phyloP scores from a whole-genome alignment of 768 basidiomycete genomes.

The Omphalotus guepiniiformis region DNA sequence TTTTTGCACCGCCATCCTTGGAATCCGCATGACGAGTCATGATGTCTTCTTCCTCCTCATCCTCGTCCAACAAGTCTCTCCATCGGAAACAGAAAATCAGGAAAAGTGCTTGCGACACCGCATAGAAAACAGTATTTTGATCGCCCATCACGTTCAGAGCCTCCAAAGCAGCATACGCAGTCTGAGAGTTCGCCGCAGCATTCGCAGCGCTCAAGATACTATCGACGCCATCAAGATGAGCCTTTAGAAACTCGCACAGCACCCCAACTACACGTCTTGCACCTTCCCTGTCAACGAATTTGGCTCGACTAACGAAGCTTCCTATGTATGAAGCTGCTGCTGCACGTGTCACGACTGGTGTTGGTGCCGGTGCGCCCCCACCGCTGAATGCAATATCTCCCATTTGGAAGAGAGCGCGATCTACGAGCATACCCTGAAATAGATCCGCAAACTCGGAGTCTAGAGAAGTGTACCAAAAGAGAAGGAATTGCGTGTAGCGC shows the following conservation, averaged over 20 bases:
- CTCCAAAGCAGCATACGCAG: slow-evolving; percentile 6
- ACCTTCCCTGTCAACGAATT: slow-evolving; percentile 73
- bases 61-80: slow-evolving; percentile 73
- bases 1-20: slow-evolving; percentile 31
- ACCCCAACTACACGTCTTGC: slow-evolving; percentile 71
- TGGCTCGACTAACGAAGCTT: slow-evolving; percentile 85
- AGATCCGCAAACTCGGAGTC: slow-evolving; percentile 86
- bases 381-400: slow-evolving; percentile 25
- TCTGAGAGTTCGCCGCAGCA: slow-evolving; percentile 25
- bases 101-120: slow-evolving; percentile 87
- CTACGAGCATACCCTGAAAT: slow-evolving; percentile 93
- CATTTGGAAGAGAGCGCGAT: slow-evolving; percentile 69
- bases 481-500: slow-evolving; percentile 93
- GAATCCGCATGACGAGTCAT: slow-evolving; percentile 15
- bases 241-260: slow-evolving; percentile 82
- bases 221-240: slow-evolving; percentile 72
- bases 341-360: slow-evolving; percentile 75
- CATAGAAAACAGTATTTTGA: slow-evolving; percentile 83
- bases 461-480: slow-evolving; percentile 94
- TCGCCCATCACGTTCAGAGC: slow-evolving; percentile 20
- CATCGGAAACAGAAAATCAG: slow-evolving; percentile 98
- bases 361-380: slow-evolving; percentile 25
- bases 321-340: slow-evolving; percentile 95
- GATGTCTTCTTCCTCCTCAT: slow-evolving; percentile 51
- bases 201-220: slow-evolving; percentile 37